A percentile compares a stretch with the other conserved stretches of the same genome.
Evolutionary conservation across 78 protist species (phyloP).

Genomic region (Dictyostelium intermedium): DNA sequence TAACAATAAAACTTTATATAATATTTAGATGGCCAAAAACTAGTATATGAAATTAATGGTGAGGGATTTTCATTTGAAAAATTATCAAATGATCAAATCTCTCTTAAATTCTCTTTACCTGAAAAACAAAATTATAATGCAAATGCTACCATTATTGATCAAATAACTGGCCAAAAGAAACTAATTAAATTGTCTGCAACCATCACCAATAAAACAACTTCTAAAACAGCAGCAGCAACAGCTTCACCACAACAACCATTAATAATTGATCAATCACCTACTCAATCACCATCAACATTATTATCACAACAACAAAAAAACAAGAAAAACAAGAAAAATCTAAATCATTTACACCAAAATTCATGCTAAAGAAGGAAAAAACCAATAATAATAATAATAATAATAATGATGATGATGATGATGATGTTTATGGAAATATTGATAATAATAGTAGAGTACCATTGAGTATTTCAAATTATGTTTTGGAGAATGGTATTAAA

Average conservation of each 20-base stretch:
- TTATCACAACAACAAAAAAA: not conserved
- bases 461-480: conserved; percentile 22
- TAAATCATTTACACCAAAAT: not conserved
- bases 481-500: conserved; percentile 15
- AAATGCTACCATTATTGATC: not conserved
- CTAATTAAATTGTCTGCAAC: conserved; percentile 19
- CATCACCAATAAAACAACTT: not conserved
- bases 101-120: conserved; percentile 1
- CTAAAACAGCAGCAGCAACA: not conserved
- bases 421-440: not conserved
- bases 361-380: not conserved
- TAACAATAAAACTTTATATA: too few relatives aligned
- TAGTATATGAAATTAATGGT: not conserved
- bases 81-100: not conserved
- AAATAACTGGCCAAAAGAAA: not conserved
- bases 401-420: not conserved
- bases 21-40: not conserved
- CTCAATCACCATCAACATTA: not conserved
- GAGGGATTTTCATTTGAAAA: conserved; percentile 28
- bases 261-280: conserved; percentile 17
- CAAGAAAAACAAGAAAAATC: not conserved
- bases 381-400: too few relatives aligned
- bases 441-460: not conserved
- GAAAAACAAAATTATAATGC: not conserved
- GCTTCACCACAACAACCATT: not conserved